Evolutionary conservation across 2,329 filamentous ascomycete genomes (phyloP), one percentile per base, ranked within the genome.

Genomic region (Metarhizium guizhouense): DNA sequence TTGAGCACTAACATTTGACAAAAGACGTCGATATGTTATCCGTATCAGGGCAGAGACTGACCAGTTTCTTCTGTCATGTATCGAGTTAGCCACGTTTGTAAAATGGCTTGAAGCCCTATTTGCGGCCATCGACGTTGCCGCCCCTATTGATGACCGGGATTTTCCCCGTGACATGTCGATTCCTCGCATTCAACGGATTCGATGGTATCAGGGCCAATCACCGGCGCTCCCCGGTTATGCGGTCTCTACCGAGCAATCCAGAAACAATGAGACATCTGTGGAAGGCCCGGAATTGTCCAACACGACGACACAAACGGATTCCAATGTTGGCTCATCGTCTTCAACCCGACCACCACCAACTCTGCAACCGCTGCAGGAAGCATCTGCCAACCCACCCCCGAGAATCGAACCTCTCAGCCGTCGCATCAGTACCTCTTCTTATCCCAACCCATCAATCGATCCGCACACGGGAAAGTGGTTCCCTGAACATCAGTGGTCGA

Each of bases 1-100:
- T 6, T 30, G 20, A 16, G 6, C 45, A 48, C 45, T 48, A n/a
- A 48, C 25, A 47, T 18, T 47, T 30, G 7, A 48, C 25, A 29
- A 48, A 55, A 83, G 79, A 64, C 77, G 79, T 53, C 77, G 78
- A 55, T 85, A 86, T 66, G 85, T 87, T 13, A 83, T 91, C 58
- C 83, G 87, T n/a, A 66, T 91, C 57, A 80, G 88, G 32, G 79
- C 84, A 36, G 87, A 91, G 69, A 83, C 83, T 2, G 86, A 91
- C 61, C 88, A 91, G 64, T 84, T 91, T 57, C 71, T 91, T 20
- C 71, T 91, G 7, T 85, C 85, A 2, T 86, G 85, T 60, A 72
- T 81, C 53, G 80, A 83, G 52, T 74, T 88, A 54, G 79, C 83
- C 55, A 81, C 77, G 1, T 87, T 90, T 66, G 76, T 88, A 58